phyloP scores from a whole-genome alignment of 345 rosid genomes.

The Aquilaria yunnanensis region DNA sequence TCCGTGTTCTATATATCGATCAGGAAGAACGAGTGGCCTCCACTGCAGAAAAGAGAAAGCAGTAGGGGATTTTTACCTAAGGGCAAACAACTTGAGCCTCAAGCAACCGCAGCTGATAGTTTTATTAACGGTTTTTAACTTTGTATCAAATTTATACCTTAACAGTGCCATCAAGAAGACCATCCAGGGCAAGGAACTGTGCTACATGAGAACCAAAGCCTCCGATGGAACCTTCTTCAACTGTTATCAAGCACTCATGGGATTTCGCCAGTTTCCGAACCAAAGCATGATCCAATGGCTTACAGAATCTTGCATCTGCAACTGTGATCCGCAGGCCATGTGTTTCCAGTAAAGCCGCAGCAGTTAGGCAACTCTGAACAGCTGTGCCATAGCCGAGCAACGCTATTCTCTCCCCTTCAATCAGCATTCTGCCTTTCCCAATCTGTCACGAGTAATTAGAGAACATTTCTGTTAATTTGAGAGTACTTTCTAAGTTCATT shows the following conservation, averaged over 20 bases:
- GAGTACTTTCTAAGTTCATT: too few relatives aligned
- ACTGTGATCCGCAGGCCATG: constrained; percentile 57
- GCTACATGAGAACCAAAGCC: constrained; percentile 97
- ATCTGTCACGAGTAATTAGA: constrained; percentile 32
- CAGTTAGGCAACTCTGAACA: constrained; percentile 86
- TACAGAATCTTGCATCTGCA: constrained; percentile 91
- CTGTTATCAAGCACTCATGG: constrained; percentile 76
- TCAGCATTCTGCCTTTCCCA: constrained; percentile 73
- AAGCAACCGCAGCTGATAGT: not conserved
- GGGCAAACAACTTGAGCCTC: not conserved
- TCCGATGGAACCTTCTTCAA: constrained; percentile 96
- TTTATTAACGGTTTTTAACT: not conserved
- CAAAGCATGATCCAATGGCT: constrained; percentile 72
- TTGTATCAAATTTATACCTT: constrained; percentile 41
- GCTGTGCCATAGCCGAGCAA: constrained; percentile 84
- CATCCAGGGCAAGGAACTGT: constrained; percentile 87
- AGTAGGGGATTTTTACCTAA: constrained; percentile 1
- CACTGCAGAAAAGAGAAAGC: constrained; percentile 41
- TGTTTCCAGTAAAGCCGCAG: constrained; percentile 46
- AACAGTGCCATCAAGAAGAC: constrained; percentile 85
- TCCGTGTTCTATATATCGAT: constrained; percentile 78
- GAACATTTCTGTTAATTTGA: too few relatives aligned
- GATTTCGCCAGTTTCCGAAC: constrained; percentile 82
- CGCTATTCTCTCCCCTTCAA: constrained; percentile 91
- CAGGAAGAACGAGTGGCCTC: constrained; percentile 84